A percentile compares a stretch with the other conserved stretches of the same genome.
Conservation (phyloP, 257 asterid species). For the Parsonsia alboflavescens region DNA sequence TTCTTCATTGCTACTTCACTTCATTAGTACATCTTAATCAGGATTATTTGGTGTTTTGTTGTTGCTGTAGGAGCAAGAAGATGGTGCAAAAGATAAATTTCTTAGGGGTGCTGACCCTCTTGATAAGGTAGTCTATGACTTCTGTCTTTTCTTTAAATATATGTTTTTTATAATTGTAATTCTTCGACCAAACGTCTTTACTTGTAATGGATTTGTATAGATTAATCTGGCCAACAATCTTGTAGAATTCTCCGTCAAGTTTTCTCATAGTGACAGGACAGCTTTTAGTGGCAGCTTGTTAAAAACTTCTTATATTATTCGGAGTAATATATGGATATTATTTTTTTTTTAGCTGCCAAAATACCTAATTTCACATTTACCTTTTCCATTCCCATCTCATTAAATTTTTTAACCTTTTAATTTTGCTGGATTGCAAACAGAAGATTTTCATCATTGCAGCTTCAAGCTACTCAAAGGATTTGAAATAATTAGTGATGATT, state of each 20-base stretch:
- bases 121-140: slow-evolving; percentile 51
- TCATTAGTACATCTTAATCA: not conserved
- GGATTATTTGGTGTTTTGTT: slow-evolving; percentile 8
- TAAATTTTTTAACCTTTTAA: too few species aligned
- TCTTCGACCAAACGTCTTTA: not conserved
- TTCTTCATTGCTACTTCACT: not conserved
- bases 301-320: slow-evolving; percentile 3
- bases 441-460: too few species aligned
- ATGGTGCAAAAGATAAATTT: slow-evolving; percentile 62
- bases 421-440: too few species aligned
- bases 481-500: too few species aligned
- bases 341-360: not conserved
- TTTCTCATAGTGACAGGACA: slow-evolving; percentile 47
- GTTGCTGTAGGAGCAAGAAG: slow-evolving; percentile 53
- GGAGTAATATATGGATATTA: not conserved
- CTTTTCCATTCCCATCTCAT: too few species aligned
- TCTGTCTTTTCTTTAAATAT: not conserved
- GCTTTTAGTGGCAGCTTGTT: slow-evolving; percentile 64
- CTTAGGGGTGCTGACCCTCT: slow-evolving; percentile 73
- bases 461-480: too few species aligned
- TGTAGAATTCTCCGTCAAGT: slow-evolving; percentile 49
- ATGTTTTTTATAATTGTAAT: not conserved
- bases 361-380: not conserved
- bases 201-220: slow-evolving; percentile 30
- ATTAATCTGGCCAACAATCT: slow-evolving; percentile 66